Conservation (phyloP, 1,139 yeast species). For the Entelexis paramagnoliae region DNA sequence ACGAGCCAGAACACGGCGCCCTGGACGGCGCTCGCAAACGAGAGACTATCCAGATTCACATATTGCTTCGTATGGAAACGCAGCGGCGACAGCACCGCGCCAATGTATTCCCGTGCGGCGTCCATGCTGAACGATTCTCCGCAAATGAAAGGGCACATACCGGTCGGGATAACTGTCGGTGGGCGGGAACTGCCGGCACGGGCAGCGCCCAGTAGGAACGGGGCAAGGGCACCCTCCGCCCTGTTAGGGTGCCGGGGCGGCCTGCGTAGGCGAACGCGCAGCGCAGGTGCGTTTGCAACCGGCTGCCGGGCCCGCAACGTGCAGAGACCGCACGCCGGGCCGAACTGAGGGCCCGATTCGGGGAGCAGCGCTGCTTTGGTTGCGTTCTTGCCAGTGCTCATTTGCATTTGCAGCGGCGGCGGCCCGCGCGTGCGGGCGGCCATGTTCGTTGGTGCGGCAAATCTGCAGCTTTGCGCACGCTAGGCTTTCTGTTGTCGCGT, state of each 20-base stretch:
- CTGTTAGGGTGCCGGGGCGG: neutral
- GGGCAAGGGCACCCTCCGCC: neutral
- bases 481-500: too few species aligned
- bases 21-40: neutral
- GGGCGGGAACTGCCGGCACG: neutral
- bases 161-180: neutral
- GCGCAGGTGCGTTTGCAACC: neutral
- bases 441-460: too few species aligned
- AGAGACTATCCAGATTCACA: neutral
- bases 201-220: neutral
- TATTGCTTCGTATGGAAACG: neutral
- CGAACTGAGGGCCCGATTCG: too few species aligned
- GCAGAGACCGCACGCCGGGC: too few species aligned
- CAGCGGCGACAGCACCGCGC: constrained; percentile 1
- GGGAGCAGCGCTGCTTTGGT: too few species aligned
- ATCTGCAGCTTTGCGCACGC: too few species aligned
- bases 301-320: too few species aligned
- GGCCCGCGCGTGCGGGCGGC: too few species aligned
- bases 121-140: neutral
- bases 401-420: too few species aligned
- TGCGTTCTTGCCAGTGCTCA: too few species aligned
- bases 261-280: neutral
- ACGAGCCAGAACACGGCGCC: constrained; percentile 2
- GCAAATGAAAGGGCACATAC: neutral
- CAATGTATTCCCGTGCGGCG: neutral